Evolutionary conservation across 176 grass and related monocot genomes (phyloP).

Genomic region (Cymbopogon citratus): DNA sequence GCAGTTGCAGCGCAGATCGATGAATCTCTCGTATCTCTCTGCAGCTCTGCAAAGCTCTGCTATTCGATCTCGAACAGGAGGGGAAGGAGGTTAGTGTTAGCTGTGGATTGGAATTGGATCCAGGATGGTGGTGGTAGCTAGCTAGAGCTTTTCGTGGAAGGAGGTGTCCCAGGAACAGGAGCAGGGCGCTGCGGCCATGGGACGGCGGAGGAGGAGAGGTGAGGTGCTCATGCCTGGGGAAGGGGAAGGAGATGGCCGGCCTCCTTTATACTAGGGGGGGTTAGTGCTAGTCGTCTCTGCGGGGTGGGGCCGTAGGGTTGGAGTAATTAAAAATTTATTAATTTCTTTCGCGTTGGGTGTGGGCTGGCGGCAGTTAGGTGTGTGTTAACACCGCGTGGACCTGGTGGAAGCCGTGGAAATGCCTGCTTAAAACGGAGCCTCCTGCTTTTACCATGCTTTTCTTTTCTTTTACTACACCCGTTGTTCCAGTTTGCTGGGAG

Average conservation of each 20-base stretch:
- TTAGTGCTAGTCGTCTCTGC: too few species aligned
- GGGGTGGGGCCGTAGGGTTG: too few species aligned
- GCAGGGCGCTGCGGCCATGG: constrained; percentile 29
- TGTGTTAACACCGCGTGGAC: neutral
- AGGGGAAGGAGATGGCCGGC: neutral
- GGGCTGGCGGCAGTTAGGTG: neutral
- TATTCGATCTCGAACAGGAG: neutral
- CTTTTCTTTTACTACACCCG: neutral
- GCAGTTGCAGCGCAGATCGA: neutral
- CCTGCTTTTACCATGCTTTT: neutral
- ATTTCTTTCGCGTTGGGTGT: neutral
- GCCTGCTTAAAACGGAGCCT: neutral
- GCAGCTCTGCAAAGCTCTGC: neutral
- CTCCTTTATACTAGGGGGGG: neutral
- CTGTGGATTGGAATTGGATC: neutral
- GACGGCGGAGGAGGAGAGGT: neutral
- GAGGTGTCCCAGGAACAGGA: constrained; percentile 22
- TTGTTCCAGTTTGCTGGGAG: neutral
- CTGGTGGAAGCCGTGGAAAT: neutral
- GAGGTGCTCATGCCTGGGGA: neutral
- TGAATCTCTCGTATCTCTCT: neutral
- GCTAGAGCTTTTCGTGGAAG: constrained; percentile 7
- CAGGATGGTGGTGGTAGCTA: neutral
- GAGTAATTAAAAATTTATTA: neutral
- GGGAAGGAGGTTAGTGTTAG: too few species aligned